Percentiles rank a stretch among this genome's conserved stretches.
phyloP scores from a whole-genome alignment of 192 early-diverging fungal genomes.

The Dimargaris xerosporica region DNA sequence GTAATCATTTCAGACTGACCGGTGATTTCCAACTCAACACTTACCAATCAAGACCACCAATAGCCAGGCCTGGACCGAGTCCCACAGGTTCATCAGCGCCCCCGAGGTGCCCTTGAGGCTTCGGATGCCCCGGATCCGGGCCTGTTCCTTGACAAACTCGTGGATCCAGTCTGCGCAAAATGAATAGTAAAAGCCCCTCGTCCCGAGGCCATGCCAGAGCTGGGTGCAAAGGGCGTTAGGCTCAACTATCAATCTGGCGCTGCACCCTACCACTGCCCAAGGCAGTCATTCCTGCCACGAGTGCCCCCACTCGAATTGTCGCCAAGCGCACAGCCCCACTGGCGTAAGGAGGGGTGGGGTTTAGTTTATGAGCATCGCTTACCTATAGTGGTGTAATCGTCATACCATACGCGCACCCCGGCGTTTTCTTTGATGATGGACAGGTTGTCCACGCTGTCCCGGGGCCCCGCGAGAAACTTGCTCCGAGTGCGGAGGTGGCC shows the following conservation, averaged over 20 bases:
- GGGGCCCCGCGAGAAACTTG: not conserved
- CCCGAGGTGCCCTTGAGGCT: constrained; percentile 37
- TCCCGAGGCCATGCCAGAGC: not conserved
- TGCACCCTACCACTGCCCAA: not conserved
- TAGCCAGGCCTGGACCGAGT: constrained; percentile 77
- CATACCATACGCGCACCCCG: constrained; percentile 39
- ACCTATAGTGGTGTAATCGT: constrained; percentile 43
- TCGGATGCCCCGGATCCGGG: constrained; percentile 41
- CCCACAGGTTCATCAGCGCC: constrained; percentile 41
- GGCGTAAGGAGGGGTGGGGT: too few relatives aligned
- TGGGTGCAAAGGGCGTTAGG: not conserved
- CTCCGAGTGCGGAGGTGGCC: constrained; percentile 3
- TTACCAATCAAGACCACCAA: constrained; percentile 56
- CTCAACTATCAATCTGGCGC: not conserved
- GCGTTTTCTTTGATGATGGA: constrained; percentile 24
- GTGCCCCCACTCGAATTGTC: not conserved
- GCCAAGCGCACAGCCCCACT: too few relatives aligned
- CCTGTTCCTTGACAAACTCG: constrained; percentile 69
- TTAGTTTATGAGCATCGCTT: constrained; percentile 11
- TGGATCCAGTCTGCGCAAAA: constrained; percentile 66
- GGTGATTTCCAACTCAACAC: constrained; percentile 20
- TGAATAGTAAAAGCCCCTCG: not conserved
- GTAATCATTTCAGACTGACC: too few relatives aligned
- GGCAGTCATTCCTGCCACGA: not conserved
- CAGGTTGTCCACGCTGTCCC: not conserved